A percentile compares a stretch with the other conserved stretches of the same genome.
phyloP scores from a whole-genome alignment of 169 alveolate genomes.

The Babesia ovata region DNA sequence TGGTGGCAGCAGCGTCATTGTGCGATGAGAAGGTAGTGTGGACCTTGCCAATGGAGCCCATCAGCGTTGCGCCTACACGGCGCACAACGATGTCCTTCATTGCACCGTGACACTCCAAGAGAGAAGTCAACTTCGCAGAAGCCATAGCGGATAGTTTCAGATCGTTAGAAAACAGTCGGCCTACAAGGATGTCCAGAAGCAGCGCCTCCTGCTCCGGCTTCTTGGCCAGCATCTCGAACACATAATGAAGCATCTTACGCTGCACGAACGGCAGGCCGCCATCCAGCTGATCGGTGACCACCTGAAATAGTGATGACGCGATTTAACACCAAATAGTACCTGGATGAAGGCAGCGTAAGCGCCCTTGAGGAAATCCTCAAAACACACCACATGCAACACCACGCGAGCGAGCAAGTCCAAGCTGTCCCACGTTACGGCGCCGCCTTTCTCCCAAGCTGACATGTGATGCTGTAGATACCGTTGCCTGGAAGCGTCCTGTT shows the following conservation, averaged over 20 bases:
- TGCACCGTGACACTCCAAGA: slow-evolving; percentile 44
- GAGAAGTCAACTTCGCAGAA: slow-evolving; percentile 41
- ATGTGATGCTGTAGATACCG: slow-evolving; percentile 1
- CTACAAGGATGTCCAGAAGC: slow-evolving; percentile 34
- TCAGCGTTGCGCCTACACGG: slow-evolving; percentile 9
- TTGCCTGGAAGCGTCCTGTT: slow-evolving; percentile 18
- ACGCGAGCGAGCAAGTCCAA: slow-evolving; percentile 33
- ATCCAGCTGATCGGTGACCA: slow-evolving; percentile 53
- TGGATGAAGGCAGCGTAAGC: slow-evolving; percentile 62
- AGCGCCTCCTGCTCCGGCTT: slow-evolving; percentile 70
- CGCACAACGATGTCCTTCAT: slow-evolving; percentile 57
- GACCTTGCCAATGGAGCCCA: slow-evolving; percentile 12
- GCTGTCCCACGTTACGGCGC: slow-evolving; percentile 33
- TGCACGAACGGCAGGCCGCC: slow-evolving; percentile 49
- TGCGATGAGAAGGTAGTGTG: slow-evolving; percentile 1
- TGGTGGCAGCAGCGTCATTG: neutral
- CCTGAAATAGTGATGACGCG: slow-evolving; percentile 1
- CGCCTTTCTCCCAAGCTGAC: slow-evolving; percentile 20
- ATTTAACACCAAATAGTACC: slow-evolving; percentile 12
- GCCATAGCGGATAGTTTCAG: slow-evolving; percentile 48
- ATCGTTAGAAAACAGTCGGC: slow-evolving; percentile 17
- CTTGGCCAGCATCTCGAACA: slow-evolving; percentile 59
- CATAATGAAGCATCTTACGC: slow-evolving; percentile 38
- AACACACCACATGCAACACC: slow-evolving; percentile 46
- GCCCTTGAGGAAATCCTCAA: slow-evolving; percentile 66